These are phyloP conservation scores for Citrullus amarus DNA, from an alignment of 306 rosid genomes.

Conservation along the genomic window DNA sequence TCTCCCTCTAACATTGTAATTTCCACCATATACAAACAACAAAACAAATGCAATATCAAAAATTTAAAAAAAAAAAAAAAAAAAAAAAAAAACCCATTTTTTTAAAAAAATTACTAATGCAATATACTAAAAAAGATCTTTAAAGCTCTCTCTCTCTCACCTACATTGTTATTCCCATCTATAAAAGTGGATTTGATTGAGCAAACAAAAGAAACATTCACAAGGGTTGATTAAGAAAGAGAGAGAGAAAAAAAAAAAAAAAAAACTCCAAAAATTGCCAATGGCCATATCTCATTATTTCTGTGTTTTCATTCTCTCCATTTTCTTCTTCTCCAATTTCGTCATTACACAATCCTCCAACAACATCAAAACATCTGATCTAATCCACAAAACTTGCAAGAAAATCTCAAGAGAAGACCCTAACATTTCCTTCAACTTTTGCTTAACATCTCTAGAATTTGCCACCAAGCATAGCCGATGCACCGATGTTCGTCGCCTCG, in stretches of 20 bases:
- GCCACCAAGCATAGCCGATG: background rate
- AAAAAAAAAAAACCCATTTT: background rate
- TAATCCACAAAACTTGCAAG: slow-evolving; percentile 6
- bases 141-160: background rate
- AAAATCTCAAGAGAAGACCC: background rate
- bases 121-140: background rate
- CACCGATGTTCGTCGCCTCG: slow-evolving; percentile 4
- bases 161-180: slow-evolving; percentile 1
- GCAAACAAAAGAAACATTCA: background rate
- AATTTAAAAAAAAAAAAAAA: background rate
- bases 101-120: background rate
- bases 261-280: background rate
- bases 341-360: background rate
- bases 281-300: background rate
- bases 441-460: slow-evolving; percentile 8
- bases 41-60: background rate
- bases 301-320: background rate
- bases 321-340: background rate
- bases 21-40: background rate
- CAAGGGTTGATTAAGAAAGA: background rate
- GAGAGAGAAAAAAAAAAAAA: too few species aligned
- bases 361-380: background rate
- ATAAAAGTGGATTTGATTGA: background rate
- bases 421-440: slow-evolving; percentile 13
- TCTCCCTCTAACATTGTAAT: background rate